These are phyloP conservation scores for Meira nashicola DNA, from an alignment of 1,284 basidiomycete genomes.

Conservation along the genomic window DNA sequence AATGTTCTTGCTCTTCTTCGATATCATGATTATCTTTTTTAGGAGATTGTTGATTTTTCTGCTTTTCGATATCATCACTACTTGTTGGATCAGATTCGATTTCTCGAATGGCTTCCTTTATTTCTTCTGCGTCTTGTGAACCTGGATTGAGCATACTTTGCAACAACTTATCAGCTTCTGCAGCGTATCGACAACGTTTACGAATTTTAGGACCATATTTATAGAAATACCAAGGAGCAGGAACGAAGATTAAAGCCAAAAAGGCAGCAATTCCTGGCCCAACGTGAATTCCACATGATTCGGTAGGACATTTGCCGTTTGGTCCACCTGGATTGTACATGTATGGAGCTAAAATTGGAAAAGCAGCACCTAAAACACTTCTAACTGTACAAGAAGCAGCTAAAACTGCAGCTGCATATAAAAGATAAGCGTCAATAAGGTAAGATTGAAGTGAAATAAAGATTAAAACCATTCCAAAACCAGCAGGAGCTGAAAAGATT, in stretches of 20 bases:
- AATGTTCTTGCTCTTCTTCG: too few species aligned
- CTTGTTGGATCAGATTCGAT: too few species aligned
- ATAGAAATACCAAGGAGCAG: conserved; percentile 16
- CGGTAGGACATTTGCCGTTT: background rate
- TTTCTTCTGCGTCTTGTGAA: too few species aligned
- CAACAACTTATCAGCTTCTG: background rate
- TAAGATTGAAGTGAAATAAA: background rate
- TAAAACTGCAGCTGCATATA: background rate
- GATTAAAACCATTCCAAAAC: background rate
- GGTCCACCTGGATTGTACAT: background rate
- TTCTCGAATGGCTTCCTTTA: too few species aligned
- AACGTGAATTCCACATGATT: conserved; percentile 1
- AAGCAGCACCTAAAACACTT: background rate
- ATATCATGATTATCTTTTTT: too few species aligned
- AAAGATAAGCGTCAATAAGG: background rate
- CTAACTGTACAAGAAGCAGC: background rate
- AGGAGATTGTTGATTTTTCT: too few species aligned
- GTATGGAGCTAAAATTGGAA: background rate
- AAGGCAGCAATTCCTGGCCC: conserved; percentile 5
- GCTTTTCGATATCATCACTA: too few species aligned
- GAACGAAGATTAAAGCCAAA: conserved; percentile 6
- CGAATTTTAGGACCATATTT: conserved; percentile 9
- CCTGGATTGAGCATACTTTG: too few species aligned
- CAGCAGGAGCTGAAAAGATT: background rate
- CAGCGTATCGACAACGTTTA: conserved; percentile 8